These are phyloP conservation scores for Chlamydomonas urium DNA, from an alignment of 139 green algal genomes.

Conservation along the genomic window DNA sequence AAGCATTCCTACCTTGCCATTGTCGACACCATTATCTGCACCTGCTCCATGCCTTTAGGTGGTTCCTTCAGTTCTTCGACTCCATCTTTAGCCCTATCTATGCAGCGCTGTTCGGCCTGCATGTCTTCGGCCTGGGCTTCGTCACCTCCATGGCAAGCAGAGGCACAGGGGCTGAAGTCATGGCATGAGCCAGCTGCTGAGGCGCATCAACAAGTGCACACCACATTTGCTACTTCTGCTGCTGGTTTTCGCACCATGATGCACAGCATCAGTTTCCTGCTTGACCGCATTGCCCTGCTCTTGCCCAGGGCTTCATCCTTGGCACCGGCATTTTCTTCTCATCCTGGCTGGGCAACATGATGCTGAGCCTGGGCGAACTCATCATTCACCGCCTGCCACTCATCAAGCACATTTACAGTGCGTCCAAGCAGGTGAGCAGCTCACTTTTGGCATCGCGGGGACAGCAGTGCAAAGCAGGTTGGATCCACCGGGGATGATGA, in stretches of 20 bases:
- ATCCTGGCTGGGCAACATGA: constrained; percentile 74
- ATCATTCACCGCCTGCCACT: constrained; percentile 89
- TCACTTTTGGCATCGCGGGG: no score
- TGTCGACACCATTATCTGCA: no score
- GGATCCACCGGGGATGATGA: no score
- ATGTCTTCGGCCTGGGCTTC: constrained; percentile 91
- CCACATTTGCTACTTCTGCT: no score
- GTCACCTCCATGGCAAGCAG: constrained; percentile 66
- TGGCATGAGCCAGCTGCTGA: neutral
- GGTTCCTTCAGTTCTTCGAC: constrained; percentile 76
- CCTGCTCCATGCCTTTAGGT: constrained; percentile 3
- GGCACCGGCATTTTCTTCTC: constrained; percentile 72
- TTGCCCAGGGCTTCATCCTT: constrained; percentile 67
- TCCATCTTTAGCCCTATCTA: constrained; percentile 74
- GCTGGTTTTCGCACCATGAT: no score
- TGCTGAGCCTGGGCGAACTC: constrained; percentile 83
- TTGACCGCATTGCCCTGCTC: neutral
- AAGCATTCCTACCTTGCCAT: no score
- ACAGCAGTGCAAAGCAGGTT: no score
- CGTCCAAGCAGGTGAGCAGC: constrained; percentile 92
- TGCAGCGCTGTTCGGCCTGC: constrained; percentile 68
- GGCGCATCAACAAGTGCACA: constrained; percentile 25
- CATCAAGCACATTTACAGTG: constrained; percentile 92
- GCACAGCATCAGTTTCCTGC: neutral
- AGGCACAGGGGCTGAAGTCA: constrained; percentile 1